These are phyloP conservation scores for Phytophthora brassicae DNA, from an alignment of 352 stramenopile species.

Conservation along the genomic window DNA sequence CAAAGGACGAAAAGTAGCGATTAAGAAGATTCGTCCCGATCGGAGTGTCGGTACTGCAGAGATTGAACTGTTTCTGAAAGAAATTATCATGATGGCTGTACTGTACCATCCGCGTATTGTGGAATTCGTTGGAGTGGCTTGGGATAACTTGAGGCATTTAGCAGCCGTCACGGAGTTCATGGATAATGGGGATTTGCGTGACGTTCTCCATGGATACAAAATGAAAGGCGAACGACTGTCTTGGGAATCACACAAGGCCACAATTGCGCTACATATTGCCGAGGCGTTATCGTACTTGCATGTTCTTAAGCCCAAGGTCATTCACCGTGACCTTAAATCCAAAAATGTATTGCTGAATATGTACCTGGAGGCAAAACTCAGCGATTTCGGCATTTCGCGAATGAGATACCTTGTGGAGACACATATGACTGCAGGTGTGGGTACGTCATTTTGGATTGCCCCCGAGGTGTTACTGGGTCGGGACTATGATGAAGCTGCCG, in stretches of 20 bases:
- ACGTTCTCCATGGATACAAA: slow-evolving; percentile 46
- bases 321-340: slow-evolving; percentile 50
- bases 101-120: slow-evolving; percentile 50
- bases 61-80: slow-evolving; percentile 44
- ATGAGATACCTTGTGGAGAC: slow-evolving; percentile 40
- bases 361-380: slow-evolving; percentile 66
- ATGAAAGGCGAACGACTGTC: slow-evolving; percentile 31
- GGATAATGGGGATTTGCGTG: slow-evolving; percentile 54
- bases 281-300: slow-evolving; percentile 56
- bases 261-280: slow-evolving; percentile 52
- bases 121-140: slow-evolving; percentile 48
- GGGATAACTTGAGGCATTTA: slow-evolving; percentile 43
- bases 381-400: slow-evolving; percentile 61
- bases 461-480: slow-evolving; percentile 59
- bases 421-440: slow-evolving; percentile 44
- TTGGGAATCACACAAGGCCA: slow-evolving; percentile 48
- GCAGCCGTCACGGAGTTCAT: slow-evolving; percentile 61
- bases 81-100: slow-evolving; percentile 49
- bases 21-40: slow-evolving; percentile 52
- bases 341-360: slow-evolving; percentile 56
- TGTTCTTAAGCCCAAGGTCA: slow-evolving; percentile 48
- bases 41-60: slow-evolving; percentile 22
- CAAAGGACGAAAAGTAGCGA: slow-evolving; percentile 38
- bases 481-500: slow-evolving; percentile 52
- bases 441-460: slow-evolving; percentile 47